Evolutionary conservation across 352 stramenopile species (phyloP).

Genomic region (Globisporangium abappressorium): DNA sequence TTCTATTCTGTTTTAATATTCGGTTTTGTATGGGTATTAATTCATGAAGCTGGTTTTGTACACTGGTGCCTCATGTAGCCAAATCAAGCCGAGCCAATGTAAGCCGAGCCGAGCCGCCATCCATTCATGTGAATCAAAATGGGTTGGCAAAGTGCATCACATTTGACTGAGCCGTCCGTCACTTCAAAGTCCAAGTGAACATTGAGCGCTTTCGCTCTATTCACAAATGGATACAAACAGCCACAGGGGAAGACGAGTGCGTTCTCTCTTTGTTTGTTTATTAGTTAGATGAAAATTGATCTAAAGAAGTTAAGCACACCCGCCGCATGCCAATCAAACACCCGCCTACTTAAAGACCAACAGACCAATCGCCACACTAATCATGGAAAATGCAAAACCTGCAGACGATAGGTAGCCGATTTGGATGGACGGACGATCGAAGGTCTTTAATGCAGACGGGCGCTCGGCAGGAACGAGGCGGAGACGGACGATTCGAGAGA

Average conservation of each 20-base stretch:
- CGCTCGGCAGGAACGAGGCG: not conserved
- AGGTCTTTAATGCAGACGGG: not conserved
- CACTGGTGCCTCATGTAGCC: not conserved
- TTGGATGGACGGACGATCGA: not conserved
- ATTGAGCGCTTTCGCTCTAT: no score
- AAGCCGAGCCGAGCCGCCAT: not conserved
- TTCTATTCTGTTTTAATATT: no score
- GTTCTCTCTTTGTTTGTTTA: not conserved
- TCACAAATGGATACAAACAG: not conserved
- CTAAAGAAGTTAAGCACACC: not conserved
- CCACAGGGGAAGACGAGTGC: not conserved
- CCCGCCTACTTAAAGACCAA: not conserved
- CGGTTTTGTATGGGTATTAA: no score
- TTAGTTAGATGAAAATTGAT: not conserved
- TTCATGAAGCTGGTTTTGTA: not conserved
- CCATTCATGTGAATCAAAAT: not conserved
- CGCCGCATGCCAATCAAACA: not conserved
- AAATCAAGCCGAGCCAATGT: not conserved
- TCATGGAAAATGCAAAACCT: not conserved
- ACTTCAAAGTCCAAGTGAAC: no score
- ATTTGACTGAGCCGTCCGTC: no score
- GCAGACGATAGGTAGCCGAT: not conserved
- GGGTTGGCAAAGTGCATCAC: not conserved
- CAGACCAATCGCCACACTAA: not conserved
- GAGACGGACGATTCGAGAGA: constrained; percentile 3